Evolutionary conservation across 352 stramenopile species (phyloP).

Genomic region (Phytophthora niederhauseri): DNA sequence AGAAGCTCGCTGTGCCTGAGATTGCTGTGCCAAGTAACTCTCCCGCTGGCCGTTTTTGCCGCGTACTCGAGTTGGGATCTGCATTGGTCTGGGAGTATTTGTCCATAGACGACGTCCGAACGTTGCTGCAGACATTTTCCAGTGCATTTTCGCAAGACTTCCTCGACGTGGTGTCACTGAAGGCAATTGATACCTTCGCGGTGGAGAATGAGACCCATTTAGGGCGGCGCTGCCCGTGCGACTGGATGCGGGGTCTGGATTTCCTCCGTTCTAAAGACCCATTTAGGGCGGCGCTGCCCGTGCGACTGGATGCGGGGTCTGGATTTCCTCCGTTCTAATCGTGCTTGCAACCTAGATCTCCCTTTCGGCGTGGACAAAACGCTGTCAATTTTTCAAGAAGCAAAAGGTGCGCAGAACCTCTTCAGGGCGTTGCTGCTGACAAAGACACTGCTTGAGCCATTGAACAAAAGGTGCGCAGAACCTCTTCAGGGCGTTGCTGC

Average conservation of each 20-base stretch:
- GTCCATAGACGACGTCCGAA: not conserved
- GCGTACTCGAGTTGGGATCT: not conserved
- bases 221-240: not conserved
- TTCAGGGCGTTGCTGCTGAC: not conserved
- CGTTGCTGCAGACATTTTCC: not conserved
- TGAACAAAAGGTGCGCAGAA: not conserved
- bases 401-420: not conserved
- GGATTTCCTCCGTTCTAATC: not conserved
- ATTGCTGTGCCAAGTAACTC: not conserved
- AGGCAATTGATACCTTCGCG: not conserved
- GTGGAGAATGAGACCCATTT: not conserved
- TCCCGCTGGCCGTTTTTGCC: not conserved
- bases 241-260: slow-evolving; percentile 4
- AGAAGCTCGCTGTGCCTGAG: not conserved
- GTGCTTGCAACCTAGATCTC: not conserved
- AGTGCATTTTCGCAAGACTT: not conserved
- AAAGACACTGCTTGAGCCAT: not conserved
- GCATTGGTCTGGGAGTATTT: not conserved
- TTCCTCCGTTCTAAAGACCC: not conserved
- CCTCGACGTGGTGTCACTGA: not conserved
- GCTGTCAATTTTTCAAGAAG: not conserved
- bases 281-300: not conserved
- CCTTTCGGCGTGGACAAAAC: not conserved
- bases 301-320: slow-evolving; percentile 4
- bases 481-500: not conserved